Conservation (phyloP, 1,284 basidiomycete genomes). For the Gymnopus androsaceus region DNA sequence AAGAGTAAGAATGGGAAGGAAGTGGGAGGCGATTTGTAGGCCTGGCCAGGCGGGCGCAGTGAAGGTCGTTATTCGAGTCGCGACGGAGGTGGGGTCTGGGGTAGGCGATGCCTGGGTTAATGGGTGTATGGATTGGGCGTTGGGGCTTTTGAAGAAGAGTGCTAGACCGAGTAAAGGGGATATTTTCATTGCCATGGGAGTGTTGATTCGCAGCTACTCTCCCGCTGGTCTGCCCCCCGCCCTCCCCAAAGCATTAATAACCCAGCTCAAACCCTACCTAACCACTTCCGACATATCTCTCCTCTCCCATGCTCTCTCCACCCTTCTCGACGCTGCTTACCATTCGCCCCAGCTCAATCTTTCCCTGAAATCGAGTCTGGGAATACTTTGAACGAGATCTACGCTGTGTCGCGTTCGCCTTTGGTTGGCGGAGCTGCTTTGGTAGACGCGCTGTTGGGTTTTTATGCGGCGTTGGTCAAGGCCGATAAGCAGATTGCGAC, state of each 20-base stretch:
- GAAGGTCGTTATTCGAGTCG: conserved; percentile 72
- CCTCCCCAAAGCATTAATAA: conserved; percentile 64
- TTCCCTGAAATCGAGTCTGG: conserved; percentile 76
- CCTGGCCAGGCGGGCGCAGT: conserved; percentile 75
- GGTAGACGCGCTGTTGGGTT: conserved; percentile 78
- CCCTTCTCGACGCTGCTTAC: conserved; percentile 77
- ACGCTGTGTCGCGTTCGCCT: conserved; percentile 75
- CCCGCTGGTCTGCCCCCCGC: conserved; percentile 66
- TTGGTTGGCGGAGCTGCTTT: conserved; percentile 73
- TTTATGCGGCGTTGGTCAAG: conserved; percentile 80
- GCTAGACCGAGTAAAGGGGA: conserved; percentile 80
- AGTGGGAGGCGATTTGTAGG: conserved; percentile 82
- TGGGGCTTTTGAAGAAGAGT: conserved; percentile 78
- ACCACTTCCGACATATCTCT: conserved; percentile 74
- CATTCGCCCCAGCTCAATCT: conserved; percentile 60
- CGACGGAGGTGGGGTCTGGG: conserved; percentile 63
- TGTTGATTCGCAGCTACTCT: conserved; percentile 69
- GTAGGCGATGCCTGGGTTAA: conserved; percentile 80
- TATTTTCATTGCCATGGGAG: conserved; percentile 78
- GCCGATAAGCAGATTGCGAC: conserved; percentile 81
- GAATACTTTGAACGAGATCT: conserved; percentile 69
- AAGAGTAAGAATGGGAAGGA: conserved; percentile 64
- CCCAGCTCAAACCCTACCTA: conserved; percentile 76
- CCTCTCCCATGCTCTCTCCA: conserved; percentile 73
- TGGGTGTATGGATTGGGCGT: conserved; percentile 76